Conservation (phyloP, 2,329 filamentous ascomycete species). For the Fusarium chaquense region DNA sequence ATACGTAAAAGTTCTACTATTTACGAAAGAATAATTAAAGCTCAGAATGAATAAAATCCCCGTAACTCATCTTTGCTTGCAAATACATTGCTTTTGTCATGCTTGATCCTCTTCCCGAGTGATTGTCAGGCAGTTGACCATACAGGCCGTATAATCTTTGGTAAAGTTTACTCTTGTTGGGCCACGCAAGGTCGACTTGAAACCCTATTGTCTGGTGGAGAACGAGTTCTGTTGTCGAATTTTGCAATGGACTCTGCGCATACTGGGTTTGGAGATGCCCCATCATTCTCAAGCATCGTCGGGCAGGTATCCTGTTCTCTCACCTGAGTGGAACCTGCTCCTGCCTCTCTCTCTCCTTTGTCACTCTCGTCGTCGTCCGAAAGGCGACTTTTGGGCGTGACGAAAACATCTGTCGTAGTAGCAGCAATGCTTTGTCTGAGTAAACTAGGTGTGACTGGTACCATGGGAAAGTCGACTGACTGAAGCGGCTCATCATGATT, state of each 20-base stretch:
- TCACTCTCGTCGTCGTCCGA: slow-evolving; percentile 2
- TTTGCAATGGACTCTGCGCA: not conserved
- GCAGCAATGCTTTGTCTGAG: slow-evolving; percentile 30
- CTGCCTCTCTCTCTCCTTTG: not conserved
- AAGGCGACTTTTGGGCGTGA: slow-evolving; percentile 42
- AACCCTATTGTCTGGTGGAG: not conserved
- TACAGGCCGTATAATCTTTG: not conserved
- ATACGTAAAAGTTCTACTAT: slow-evolving; percentile 10
- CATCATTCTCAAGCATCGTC: not conserved
- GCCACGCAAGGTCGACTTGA: not conserved
- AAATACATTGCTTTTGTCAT: not conserved
- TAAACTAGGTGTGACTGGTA: slow-evolving; percentile 32
- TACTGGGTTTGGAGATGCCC: not conserved
- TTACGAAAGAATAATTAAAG: slow-evolving; percentile 3
- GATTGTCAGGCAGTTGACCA: not conserved
- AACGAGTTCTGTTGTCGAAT: not conserved
- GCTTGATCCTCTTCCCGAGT: not conserved
- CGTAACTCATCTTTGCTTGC: not conserved
- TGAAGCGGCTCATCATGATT: slow-evolving; percentile 3
- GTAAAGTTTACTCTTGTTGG: not conserved
- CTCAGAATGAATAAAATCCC: slow-evolving; percentile 13
- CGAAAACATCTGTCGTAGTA: slow-evolving; percentile 38
- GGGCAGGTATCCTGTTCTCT: not conserved
- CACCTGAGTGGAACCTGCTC: not conserved
- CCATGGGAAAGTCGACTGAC: not conserved